These are phyloP conservation scores for Tothia fuscella DNA, from an alignment of 2,329 filamentous ascomycete genomes.

Conservation along the genomic window DNA sequence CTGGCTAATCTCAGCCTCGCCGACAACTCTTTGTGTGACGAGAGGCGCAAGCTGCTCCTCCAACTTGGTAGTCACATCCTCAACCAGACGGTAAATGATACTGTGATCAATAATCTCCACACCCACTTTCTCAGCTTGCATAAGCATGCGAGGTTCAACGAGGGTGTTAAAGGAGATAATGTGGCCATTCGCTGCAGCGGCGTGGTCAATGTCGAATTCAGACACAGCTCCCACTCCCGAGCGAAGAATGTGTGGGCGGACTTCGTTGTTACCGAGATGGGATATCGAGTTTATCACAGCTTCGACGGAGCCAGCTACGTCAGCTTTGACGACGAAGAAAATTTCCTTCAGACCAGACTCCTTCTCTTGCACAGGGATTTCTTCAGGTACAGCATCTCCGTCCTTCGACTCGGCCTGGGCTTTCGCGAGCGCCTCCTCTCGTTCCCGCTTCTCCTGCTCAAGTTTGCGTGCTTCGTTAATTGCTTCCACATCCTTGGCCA, in stretches of 20 bases:
- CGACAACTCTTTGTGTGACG: conserved; percentile 58
- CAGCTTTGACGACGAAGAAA: conserved; percentile 80
- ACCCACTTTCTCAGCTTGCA: conserved; percentile 57
- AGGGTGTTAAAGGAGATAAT: conserved; percentile 79
- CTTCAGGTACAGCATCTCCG: conserved; percentile 22
- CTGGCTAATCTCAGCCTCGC: conserved; percentile 77
- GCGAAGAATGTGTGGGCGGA: conserved; percentile 63
- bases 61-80: conserved; percentile 58
- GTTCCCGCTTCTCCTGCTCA: conserved; percentile 50
- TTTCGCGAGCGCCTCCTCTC: conserved; percentile 34
- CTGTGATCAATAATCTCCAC: conserved; percentile 77
- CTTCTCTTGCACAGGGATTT: conserved; percentile 30
- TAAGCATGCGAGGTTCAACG: conserved; percentile 56
- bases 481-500: conserved; percentile 58
- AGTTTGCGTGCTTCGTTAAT: conserved; percentile 55
- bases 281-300: conserved; percentile 69
- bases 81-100: conserved; percentile 70
- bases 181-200: conserved; percentile 59
- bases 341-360: conserved; percentile 43
- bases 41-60: conserved; percentile 56
- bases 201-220: conserved; percentile 84
- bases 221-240: conserved; percentile 65
- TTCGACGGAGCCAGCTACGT: conserved; percentile 89
- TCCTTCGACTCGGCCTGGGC: conserved; percentile 21
- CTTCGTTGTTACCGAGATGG: conserved; percentile 73